A percentile compares a stretch with the other conserved stretches of the same genome.
phyloP scores from a whole-genome alignment of 345 rosid species.

The Geranium rotundifolium region DNA sequence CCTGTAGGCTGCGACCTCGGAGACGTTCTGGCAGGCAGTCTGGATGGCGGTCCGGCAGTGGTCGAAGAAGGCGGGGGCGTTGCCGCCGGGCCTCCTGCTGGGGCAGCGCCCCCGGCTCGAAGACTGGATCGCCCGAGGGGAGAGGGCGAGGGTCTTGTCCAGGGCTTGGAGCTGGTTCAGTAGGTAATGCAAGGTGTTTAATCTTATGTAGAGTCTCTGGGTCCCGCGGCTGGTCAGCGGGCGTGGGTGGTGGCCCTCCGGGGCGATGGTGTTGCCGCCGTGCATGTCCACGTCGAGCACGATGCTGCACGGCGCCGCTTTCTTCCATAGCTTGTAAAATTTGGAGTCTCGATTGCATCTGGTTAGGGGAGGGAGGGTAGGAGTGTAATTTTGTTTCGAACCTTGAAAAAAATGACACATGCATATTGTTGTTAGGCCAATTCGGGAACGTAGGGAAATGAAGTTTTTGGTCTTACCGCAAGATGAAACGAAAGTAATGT shows the following conservation, averaged over 20 bases:
- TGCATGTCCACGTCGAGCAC: constrained; percentile 20
- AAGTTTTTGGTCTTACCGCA: constrained; percentile 76
- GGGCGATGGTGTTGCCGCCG: constrained; percentile 7
- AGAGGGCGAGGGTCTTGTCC: constrained; percentile 62
- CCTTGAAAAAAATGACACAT: too few relatives aligned
- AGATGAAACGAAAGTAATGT: constrained; percentile 57
- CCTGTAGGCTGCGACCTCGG: constrained; percentile 90
- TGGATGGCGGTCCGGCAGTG: constrained; percentile 39
- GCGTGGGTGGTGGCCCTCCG: constrained; percentile 34
- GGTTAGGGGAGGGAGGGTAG: constrained; percentile 72
- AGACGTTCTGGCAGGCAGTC: constrained; percentile 65
- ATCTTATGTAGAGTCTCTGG: constrained; percentile 74
- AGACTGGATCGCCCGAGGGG: too few relatives aligned
- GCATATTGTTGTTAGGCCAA: too few relatives aligned
- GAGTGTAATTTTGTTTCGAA: constrained; percentile 69
- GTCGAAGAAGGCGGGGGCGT: constrained; percentile 31
- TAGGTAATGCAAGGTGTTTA: constrained; percentile 71
- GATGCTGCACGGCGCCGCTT: constrained; percentile 52
- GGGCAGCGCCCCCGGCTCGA: too few relatives aligned
- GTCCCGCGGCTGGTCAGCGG: constrained; percentile 92
- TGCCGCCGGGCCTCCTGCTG: too few relatives aligned
- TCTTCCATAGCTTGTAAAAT: constrained; percentile 60
- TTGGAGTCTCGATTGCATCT: constrained; percentile 70
- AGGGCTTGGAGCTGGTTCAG: constrained; percentile 63
- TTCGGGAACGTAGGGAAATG: too few relatives aligned